These are phyloP conservation scores for Ceratocystis smalleyi DNA, from an alignment of 2,329 filamentous ascomycete species.

Conservation along the genomic window DNA sequence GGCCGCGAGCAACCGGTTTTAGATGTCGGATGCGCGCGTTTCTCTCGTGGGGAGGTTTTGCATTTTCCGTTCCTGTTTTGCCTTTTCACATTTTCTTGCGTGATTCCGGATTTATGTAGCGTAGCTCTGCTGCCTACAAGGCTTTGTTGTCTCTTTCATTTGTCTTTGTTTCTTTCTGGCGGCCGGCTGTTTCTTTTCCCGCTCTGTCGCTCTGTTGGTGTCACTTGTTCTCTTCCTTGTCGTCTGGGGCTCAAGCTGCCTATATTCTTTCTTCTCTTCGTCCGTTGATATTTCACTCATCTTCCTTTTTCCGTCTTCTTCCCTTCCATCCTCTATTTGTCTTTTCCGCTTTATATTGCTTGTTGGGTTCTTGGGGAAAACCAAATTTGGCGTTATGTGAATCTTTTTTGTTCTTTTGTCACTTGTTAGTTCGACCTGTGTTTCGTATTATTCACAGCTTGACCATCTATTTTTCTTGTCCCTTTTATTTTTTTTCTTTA, in stretches of 20 bases:
- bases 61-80: constrained; percentile 13
- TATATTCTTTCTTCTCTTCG: constrained; percentile 6
- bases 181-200: constrained; percentile 10
- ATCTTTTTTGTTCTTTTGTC: constrained; percentile 7
- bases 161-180: constrained; percentile 11
- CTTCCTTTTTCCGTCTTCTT: not conserved
- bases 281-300: constrained; percentile 13
- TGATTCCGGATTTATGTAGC: constrained; percentile 6
- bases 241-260: not conserved
- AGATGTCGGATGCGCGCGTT: constrained; percentile 19
- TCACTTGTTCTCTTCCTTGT: constrained; percentile 11
- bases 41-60: constrained; percentile 5
- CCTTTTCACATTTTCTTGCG: constrained; percentile 15
- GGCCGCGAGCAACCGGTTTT: constrained; percentile 52
- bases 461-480: not conserved
- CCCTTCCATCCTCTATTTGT: not conserved
- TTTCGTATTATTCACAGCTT: not conserved
- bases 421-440: constrained; percentile 3
- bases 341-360: constrained; percentile 1
- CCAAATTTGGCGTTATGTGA: constrained; percentile 6
- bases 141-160: constrained; percentile 20
- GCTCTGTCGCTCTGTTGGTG: constrained; percentile 10
- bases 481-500: not conserved
- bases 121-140: not conserved
- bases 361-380: constrained; percentile 5